These are phyloP conservation scores for Xanthoconium stramineum DNA, from an alignment of 768 basidiomycete species.

Conservation along the genomic window DNA sequence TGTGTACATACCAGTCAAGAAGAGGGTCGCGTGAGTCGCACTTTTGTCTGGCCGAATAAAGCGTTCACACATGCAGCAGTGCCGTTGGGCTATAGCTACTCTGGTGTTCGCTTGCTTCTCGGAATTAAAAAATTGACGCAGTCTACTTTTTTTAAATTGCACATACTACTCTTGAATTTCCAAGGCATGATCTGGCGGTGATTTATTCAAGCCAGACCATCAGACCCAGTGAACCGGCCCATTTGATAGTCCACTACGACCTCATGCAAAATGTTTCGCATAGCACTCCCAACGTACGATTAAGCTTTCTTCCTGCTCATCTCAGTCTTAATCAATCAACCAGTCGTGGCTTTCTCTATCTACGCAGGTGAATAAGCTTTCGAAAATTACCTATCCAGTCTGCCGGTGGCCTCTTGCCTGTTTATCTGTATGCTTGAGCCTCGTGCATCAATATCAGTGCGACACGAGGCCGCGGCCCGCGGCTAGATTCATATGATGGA, in stretches of 20 bases:
- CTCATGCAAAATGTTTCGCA: not conserved
- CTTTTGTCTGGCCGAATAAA: not conserved
- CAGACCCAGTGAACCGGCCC: not conserved
- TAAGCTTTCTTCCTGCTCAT: not conserved
- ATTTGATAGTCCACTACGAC: not conserved
- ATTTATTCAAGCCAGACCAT: not conserved
- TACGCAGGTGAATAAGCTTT: constrained; percentile 16
- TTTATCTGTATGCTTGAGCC: constrained; percentile 1
- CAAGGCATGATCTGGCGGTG: not conserved
- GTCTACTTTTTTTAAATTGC: constrained; percentile 10
- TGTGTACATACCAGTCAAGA: constrained; percentile 10
- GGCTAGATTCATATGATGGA: not conserved
- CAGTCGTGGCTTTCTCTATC: not conserved
- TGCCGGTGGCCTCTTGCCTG: constrained; percentile 6
- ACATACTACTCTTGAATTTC: not conserved
- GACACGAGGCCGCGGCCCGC: constrained; percentile 22
- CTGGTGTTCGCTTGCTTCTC: constrained; percentile 1
- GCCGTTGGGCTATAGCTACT: constrained; percentile 14
- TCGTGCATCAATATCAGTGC: constrained; percentile 1
- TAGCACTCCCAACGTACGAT: not conserved
- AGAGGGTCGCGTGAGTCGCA: constrained; percentile 23
- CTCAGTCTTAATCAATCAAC: constrained; percentile 1
- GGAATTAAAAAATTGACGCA: constrained; percentile 3
- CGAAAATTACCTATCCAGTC: constrained; percentile 6
- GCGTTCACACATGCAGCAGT: constrained; percentile 9